Percentiles rank a stretch among this genome's conserved stretches.
phyloP scores from a whole-genome alignment of 176 grass and related monocot genomes.

The Zea luxurians region DNA sequence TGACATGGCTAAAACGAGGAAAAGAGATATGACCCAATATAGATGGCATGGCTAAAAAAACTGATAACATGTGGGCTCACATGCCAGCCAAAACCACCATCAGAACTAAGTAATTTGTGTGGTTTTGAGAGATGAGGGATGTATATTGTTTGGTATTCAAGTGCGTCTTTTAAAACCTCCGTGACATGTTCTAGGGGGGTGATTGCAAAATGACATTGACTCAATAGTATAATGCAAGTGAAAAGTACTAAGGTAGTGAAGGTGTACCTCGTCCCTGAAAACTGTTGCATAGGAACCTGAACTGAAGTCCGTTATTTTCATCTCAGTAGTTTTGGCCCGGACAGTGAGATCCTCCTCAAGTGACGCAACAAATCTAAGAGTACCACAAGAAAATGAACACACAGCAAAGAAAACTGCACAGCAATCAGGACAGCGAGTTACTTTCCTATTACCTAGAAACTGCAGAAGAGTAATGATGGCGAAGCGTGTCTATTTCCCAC shows the following conservation, averaged over 20 bases:
- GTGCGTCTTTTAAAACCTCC: neutral
- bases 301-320: conserved; percentile 81
- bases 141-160: too few relatives aligned
- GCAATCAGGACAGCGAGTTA: conserved; percentile 10
- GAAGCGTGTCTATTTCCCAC: conserved; percentile 90
- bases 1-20: too few relatives aligned
- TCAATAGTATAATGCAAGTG: neutral
- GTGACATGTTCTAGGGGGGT: neutral
- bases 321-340: conserved; percentile 86
- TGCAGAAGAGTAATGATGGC: conserved; percentile 78
- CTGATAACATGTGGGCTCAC: too few relatives aligned
- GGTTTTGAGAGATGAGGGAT: too few relatives aligned
- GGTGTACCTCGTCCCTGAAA: conserved; percentile 81
- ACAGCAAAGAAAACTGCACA: conserved; percentile 21
- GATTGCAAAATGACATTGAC: neutral
- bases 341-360: conserved; percentile 96
- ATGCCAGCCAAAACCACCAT: too few relatives aligned
- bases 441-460: conserved; percentile 72
- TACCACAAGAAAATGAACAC: conserved; percentile 23
- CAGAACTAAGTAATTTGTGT: too few relatives aligned
- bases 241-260: neutral
- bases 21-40: too few relatives aligned
- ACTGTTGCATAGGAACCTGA: conserved; percentile 92
- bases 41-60: too few relatives aligned
- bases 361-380: conserved; percentile 72